Conservation (phyloP, 1,284 basidiomycete genomes). For the Paramarasmius palmivorus region DNA sequence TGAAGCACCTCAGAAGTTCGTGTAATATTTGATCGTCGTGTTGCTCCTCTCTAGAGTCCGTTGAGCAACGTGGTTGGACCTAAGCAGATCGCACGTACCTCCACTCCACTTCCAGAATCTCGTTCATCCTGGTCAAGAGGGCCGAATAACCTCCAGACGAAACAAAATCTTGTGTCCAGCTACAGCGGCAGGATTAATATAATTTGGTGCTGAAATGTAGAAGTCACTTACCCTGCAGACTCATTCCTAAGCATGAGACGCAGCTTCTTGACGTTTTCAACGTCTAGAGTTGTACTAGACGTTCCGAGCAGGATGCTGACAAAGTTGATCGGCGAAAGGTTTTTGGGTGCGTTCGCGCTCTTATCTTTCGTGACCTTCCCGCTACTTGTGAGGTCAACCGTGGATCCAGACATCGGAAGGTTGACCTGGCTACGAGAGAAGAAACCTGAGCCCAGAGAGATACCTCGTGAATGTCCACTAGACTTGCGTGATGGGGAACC, state of each 20-base stretch:
- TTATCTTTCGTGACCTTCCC: conserved; percentile 46
- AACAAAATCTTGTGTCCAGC: conserved; percentile 94
- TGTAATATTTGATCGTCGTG: conserved; percentile 95
- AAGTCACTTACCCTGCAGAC: conserved; percentile 61
- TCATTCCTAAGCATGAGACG: conserved; percentile 84
- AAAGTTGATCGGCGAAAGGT: conserved; percentile 62
- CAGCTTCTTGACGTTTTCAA: conserved; percentile 78
- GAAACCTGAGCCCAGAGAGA: conserved; percentile 49
- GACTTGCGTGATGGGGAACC: conserved; percentile 46
- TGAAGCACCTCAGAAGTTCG: conserved; percentile 91
- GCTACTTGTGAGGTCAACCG: conserved; percentile 38
- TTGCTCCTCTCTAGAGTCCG: conserved; percentile 81
- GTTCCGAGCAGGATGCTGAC: conserved; percentile 63
- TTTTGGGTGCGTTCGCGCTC: conserved; percentile 43
- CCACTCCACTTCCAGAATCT: conserved; percentile 95
- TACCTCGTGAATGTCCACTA: conserved; percentile 51
- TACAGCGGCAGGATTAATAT: conserved; percentile 25
- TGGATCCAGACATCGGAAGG: conserved; percentile 38
- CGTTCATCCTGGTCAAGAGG: conserved; percentile 84
- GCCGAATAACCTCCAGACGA: conserved; percentile 83
- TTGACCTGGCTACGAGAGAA: conserved; percentile 51
- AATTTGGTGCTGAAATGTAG: conserved; percentile 9
- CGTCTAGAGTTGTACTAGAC: conserved; percentile 68
- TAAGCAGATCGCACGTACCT: conserved; percentile 51
- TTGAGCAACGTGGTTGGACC: background rate